Conservation (phyloP, 441 rosid genomes). For the Adansonia gregorii region DNA sequence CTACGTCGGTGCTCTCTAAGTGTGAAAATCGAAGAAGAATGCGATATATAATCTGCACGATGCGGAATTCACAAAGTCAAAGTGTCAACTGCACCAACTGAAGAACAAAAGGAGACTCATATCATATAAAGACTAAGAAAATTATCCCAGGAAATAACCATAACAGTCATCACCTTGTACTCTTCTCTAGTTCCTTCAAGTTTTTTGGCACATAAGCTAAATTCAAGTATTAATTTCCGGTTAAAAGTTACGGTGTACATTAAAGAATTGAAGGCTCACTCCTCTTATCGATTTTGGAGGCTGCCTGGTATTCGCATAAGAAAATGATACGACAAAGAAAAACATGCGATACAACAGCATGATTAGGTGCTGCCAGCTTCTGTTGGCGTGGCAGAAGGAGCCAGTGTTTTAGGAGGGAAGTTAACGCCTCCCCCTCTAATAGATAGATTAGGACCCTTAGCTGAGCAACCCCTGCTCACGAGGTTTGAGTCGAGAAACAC, state of each 20-base stretch:
- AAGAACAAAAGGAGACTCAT: neutral
- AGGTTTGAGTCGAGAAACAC: constrained; percentile 75
- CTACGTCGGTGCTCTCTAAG: constrained; percentile 21
- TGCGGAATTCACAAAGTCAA: constrained; percentile 19
- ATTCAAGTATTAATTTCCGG: constrained; percentile 44
- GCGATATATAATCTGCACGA: neutral
- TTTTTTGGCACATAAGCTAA: constrained; percentile 41
- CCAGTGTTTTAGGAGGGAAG: constrained; percentile 53
- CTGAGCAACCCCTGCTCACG: constrained; percentile 53
- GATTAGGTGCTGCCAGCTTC: constrained; percentile 48
- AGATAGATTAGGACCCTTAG: constrained; percentile 53
- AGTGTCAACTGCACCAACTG: constrained; percentile 11
- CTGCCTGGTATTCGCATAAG: constrained; percentile 56
- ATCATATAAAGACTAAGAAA: constrained; percentile 7
- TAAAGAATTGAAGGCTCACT: constrained; percentile 55
- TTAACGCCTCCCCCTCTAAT: constrained; percentile 76
- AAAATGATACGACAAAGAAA: constrained; percentile 38
- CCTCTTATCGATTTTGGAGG: constrained; percentile 40
- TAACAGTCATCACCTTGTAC: constrained; percentile 40
- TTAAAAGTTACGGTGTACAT: constrained; percentile 58
- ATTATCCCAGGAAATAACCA: constrained; percentile 34
- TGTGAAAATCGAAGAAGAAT: neutral
- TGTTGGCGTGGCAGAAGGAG: constrained; percentile 57
- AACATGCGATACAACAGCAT: constrained; percentile 22
- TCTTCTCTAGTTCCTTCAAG: constrained; percentile 32